Percentiles rank a stretch among this genome's conserved stretches.
phyloP scores from a whole-genome alignment of 208 protist genomes.

The Leishmania guyanensis region DNA sequence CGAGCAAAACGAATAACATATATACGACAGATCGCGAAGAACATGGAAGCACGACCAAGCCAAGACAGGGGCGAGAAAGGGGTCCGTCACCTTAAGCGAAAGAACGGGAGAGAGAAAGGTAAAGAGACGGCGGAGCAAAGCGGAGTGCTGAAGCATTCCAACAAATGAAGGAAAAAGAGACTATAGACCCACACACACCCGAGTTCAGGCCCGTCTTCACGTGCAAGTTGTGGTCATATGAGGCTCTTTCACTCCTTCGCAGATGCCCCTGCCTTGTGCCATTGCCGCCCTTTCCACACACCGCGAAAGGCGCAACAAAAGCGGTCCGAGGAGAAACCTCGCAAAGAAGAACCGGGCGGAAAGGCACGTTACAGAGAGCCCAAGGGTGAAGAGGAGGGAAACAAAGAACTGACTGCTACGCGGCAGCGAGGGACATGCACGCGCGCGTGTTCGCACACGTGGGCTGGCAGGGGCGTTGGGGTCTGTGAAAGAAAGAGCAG shows the following conservation, averaged over 20 bases:
- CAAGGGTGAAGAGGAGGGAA: background rate
- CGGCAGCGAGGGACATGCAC: background rate
- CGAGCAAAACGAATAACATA: background rate
- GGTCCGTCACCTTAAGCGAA: background rate
- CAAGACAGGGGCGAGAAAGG: background rate
- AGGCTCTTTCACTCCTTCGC: background rate
- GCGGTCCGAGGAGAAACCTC: background rate
- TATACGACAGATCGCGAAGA: background rate
- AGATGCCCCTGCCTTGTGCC: background rate
- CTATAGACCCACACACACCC: background rate
- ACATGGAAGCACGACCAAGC: background rate
- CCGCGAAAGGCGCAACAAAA: no score
- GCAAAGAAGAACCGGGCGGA: background rate
- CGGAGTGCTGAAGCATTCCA: background rate
- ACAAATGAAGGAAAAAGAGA: background rate
- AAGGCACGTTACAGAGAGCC: background rate
- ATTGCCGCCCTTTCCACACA: no score
- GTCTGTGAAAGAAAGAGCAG: background rate
- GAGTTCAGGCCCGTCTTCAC: background rate
- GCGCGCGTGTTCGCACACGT: no score
- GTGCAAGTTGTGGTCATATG: background rate
- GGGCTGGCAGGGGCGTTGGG: background rate
- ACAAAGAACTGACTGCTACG: background rate
- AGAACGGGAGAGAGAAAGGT: background rate
- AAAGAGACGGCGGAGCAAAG: background rate